Evolutionary conservation across 2,329 filamentous ascomycete genomes (phyloP).

Genomic region (Chalaropsis thielavioides): DNA sequence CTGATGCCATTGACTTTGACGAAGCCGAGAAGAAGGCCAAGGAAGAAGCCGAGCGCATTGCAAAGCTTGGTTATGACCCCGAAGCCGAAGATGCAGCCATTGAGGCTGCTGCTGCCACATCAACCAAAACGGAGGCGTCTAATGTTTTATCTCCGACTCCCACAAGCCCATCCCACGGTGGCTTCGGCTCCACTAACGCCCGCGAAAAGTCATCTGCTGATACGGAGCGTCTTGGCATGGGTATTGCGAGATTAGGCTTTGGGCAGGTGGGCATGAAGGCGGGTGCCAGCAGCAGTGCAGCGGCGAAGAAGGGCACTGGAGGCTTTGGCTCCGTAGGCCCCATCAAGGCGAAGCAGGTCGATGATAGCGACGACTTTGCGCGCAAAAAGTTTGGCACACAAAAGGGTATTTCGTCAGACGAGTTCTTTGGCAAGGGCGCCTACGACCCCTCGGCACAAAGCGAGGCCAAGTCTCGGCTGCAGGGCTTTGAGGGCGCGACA

Average conservation of each 20-base stretch:
- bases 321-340: constrained; percentile 76
- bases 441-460: constrained; percentile 68
- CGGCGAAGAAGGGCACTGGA: constrained; percentile 59
- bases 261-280: constrained; percentile 59
- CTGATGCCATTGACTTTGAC: constrained; percentile 82
- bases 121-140: constrained; percentile 38
- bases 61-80: constrained; percentile 88
- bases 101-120: constrained; percentile 49
- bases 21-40: constrained; percentile 94
- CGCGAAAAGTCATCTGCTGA: constrained; percentile 56
- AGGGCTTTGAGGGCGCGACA: constrained; percentile 83
- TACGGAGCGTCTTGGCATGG: constrained; percentile 81
- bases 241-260: constrained; percentile 70
- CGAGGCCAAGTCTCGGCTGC: constrained; percentile 75
- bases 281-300: constrained; percentile 39
- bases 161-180: constrained; percentile 47
- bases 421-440: constrained; percentile 86
- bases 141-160: constrained; percentile 61
- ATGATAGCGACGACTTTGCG: constrained; percentile 69
- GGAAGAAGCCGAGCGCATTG: constrained; percentile 91
- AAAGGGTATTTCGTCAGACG: constrained; percentile 94
- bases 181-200: constrained; percentile 47
- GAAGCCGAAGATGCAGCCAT: constrained; percentile 55
- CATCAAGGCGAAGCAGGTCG: constrained; percentile 48
- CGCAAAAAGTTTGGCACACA: constrained; percentile 79